These are phyloP conservation scores for Carnegiea gigantea DNA, from an alignment of 179 eudicot species.

Conservation along the genomic window DNA sequence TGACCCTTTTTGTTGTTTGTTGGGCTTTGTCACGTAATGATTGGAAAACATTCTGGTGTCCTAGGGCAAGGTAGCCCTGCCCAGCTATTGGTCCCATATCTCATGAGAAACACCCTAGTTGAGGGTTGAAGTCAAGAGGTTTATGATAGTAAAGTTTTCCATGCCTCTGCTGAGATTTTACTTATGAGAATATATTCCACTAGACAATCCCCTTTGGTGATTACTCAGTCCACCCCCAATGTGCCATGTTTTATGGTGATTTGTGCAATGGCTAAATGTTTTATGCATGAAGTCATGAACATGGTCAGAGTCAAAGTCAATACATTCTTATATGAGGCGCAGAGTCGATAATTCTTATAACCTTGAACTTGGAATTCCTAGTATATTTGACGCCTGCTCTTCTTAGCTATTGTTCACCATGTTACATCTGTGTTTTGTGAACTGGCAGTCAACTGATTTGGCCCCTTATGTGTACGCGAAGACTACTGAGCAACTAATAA, in stretches of 20 bases:
- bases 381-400: background rate
- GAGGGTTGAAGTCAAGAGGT: background rate
- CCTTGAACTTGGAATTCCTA: background rate
- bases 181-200: background rate
- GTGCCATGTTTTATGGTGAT: background rate
- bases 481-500: conserved; percentile 9
- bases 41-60: background rate
- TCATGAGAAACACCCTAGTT: background rate
- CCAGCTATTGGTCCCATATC: background rate
- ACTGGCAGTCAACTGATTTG: background rate
- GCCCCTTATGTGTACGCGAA: background rate
- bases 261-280: background rate
- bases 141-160: too few relatives aligned
- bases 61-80: background rate
- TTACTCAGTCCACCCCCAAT: background rate
- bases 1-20: background rate
- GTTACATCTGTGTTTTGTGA: background rate
- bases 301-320: background rate
- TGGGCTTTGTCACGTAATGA: background rate
- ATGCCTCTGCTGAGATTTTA: background rate
- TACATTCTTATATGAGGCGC: background rate
- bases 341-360: background rate
- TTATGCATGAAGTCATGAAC: background rate
- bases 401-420: background rate
- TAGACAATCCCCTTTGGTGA: background rate